Base-by-base conservation (phyloP, 768 basidiomycete genomes). In the Pluteus cervinus region DNA sequence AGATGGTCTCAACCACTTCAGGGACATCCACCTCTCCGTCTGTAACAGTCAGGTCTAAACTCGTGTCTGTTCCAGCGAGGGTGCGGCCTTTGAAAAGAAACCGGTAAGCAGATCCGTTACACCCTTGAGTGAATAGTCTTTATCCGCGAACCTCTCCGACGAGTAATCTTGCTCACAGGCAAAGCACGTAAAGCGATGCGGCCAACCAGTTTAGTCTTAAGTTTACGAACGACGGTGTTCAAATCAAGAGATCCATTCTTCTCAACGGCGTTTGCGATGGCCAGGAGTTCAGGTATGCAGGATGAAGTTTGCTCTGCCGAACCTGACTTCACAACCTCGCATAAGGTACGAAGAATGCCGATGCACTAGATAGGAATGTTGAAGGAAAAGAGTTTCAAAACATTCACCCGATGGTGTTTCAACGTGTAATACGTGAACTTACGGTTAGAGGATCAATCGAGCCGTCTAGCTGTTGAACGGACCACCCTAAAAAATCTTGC, bases 151-250 rank as follows among this genome's bases (percentile, higher is more conserved):
- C 40, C 40, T 41, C 26, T 22, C 17, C 16, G 14, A 11, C n/a
- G 5, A 16, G 23, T 30, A 15, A 14, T 16, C 26, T 24, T 26
- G 20, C 53, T 57, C 2, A 69, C 65, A 17, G 83, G 82, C 5
- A 91, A 62, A 15, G 82, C 50, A 31, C 81, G 69, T 37, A 81
- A 59, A 5, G 72, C 81, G 21, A 81, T 52, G 24, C 88, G 73
- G 5, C 84, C 75, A 1, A 79, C 51, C 5, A 90, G 58, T 54
- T 93, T 93, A 8, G 67, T 64, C 16, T 70, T 72, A 41, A 69
- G 70, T 52, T 87, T 88, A 39, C 85, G 76, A 39, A 90, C 58
- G 18, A 84, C 42, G 1, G 81, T 80, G 47, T 88, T 89, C 36
- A 39, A 60, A 35, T 59, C 60, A 24, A 85, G 58, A 17, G 41